Conservation (phyloP, 768 basidiomycete genomes). For the Chlorophyllum brunneum region DNA sequence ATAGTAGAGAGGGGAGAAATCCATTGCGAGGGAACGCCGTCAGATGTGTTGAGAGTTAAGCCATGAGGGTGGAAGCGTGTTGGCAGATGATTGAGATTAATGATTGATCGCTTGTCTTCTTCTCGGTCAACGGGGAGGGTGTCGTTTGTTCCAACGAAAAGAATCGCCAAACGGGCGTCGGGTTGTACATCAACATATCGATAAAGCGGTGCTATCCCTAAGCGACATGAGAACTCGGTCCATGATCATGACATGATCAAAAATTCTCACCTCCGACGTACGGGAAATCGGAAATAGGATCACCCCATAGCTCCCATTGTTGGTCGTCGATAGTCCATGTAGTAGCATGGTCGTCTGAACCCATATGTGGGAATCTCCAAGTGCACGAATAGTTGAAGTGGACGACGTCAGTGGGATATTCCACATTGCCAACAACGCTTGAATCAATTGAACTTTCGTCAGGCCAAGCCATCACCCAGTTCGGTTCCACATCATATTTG, state of each 20-base stretch:
- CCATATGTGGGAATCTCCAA: neutral
- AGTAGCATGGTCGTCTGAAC: neutral
- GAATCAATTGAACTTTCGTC: neutral
- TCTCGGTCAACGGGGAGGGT: neutral
- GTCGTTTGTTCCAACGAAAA: constrained; percentile 2
- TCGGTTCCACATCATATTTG: neutral
- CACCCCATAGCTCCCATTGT: neutral
- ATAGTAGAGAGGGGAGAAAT: neutral
- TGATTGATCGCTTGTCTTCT: neutral
- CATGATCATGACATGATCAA: neutral
- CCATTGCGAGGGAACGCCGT: neutral
- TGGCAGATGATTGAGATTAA: constrained; percentile 1
- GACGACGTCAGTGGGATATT: constrained; percentile 1
- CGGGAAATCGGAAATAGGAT: neutral
- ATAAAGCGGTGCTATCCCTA: neutral
- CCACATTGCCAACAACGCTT: neutral
- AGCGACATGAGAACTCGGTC: too few relatives aligned
- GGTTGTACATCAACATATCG: neutral
- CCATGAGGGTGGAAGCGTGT: neutral
- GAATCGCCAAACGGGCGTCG: neutral
- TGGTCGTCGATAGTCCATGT: neutral
- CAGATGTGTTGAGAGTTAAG: neutral
- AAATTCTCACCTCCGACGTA: constrained; percentile 1
- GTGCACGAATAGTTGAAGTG: neutral
- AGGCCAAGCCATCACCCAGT: neutral